Percentiles rank a stretch among this genome's conserved stretches.
Conservation (phyloP, 2,329 filamentous ascomycete species). For the Penicillium sp. region DNA sequence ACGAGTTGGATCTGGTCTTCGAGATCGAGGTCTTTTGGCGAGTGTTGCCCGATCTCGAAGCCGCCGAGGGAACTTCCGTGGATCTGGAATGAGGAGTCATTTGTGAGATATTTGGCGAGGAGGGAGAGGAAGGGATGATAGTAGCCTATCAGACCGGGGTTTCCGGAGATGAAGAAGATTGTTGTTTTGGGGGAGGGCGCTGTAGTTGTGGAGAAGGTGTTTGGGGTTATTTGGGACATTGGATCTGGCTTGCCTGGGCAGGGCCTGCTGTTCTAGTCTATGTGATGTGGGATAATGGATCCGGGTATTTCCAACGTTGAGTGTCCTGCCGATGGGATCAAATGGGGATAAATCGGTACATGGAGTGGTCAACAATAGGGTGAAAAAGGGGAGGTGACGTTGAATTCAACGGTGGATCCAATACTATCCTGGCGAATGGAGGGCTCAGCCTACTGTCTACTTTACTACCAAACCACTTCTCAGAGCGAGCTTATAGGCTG, state of each 20-base stretch:
- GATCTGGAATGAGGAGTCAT: constrained; percentile 25
- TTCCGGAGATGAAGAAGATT: constrained; percentile 53
- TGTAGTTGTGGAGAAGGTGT: constrained; percentile 34
- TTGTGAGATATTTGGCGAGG: constrained; percentile 29
- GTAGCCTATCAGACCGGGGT: constrained; percentile 54
- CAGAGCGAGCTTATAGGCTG: no score
- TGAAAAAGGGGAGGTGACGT: constrained; percentile 3
- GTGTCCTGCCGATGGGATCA: no score
- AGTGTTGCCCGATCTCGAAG: constrained; percentile 31
- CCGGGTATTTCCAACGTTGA: no score
- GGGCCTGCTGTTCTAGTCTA: neutral
- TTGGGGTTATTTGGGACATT: constrained; percentile 31
- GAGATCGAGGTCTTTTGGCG: constrained; percentile 33
- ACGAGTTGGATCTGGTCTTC: constrained; percentile 55
- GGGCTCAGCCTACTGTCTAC: neutral
- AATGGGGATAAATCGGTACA: no score
- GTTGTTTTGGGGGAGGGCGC: constrained; percentile 21
- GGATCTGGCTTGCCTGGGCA: neutral
- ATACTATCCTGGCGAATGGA: neutral
- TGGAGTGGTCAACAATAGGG: no score
- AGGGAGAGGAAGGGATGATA: constrained; percentile 48
- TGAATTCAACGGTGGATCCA: neutral
- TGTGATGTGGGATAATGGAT: neutral
- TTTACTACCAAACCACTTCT: neutral
- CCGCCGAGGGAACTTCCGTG: constrained; percentile 39